A percentile compares a stretch with the other conserved stretches of the same genome.
Evolutionary conservation across 345 rosid genomes (phyloP).

Genomic region (Lepidium aucheri): DNA sequence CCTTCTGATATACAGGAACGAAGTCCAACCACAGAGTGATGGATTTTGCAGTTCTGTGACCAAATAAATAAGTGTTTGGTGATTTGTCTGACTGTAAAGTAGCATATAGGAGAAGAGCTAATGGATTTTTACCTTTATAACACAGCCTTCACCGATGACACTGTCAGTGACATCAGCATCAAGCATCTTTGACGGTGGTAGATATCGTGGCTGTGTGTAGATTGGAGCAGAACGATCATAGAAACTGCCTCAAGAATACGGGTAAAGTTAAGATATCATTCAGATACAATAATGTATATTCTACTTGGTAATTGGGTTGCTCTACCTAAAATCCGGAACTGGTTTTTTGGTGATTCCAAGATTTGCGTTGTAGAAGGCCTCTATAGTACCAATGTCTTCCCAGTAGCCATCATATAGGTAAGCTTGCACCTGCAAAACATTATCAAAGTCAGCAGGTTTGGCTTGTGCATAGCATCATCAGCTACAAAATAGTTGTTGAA

Average conservation of each 20-base stretch:
- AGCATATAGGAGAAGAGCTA: neutral
- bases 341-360: constrained; percentile 94
- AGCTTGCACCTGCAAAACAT: constrained; percentile 70
- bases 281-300: neutral
- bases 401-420: constrained; percentile 94
- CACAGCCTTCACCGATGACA: constrained; percentile 96
- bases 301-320: neutral
- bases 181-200: constrained; percentile 97
- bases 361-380: constrained; percentile 93
- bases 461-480: neutral
- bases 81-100: neutral
- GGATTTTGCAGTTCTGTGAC: constrained; percentile 79
- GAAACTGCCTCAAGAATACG: constrained; percentile 43
- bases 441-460: neutral
- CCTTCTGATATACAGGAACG: constrained; percentile 96
- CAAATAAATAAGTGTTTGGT: neutral
- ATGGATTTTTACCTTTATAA: constrained; percentile 56
- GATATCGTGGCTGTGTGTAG: constrained; percentile 92
- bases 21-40: constrained; percentile 89
- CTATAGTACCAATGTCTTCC: constrained; percentile 98
- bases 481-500: neutral
- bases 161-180: constrained; percentile 97
- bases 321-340: constrained; percentile 85
- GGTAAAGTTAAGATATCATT: neutral
- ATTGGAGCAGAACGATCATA: constrained; percentile 95